These are phyloP conservation scores for Evernia prunastri DNA, from an alignment of 495 filamentous ascomycete genomes.

Conservation along the genomic window DNA sequence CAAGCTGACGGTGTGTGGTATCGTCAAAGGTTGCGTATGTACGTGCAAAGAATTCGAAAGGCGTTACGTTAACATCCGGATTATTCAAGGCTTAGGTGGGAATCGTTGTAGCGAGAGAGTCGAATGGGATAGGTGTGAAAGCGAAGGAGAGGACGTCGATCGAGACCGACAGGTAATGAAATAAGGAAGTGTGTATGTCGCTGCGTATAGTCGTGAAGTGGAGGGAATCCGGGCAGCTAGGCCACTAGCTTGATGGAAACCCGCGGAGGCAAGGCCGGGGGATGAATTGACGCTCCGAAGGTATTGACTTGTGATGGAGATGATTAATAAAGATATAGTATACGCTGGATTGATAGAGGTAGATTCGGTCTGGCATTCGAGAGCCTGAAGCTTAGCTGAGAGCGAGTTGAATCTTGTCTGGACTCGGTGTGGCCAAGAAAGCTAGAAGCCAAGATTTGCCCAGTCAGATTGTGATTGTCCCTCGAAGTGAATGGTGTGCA, in stretches of 20 bases:
- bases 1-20: constrained; percentile 38
- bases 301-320: background rate
- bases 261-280: background rate
- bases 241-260: constrained; percentile 9
- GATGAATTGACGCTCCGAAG: background rate
- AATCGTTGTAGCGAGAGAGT: constrained; percentile 29
- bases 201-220: constrained; percentile 48
- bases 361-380: constrained; percentile 3
- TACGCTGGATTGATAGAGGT: constrained; percentile 12
- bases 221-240: constrained; percentile 2
- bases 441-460: background rate
- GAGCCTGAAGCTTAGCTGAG: background rate
- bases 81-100: constrained; percentile 30
- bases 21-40: constrained; percentile 41
- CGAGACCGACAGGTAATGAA: constrained; percentile 31
- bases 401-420: background rate
- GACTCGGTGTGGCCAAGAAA: background rate
- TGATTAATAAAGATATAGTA: constrained; percentile 5
- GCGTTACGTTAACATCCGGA: constrained; percentile 37
- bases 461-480: background rate
- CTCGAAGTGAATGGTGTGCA: background rate
- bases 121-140: constrained; percentile 25
- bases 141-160: constrained; percentile 38
- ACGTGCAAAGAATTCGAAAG: constrained; percentile 41
- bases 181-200: constrained; percentile 35